Evolutionary conservation across 75 land plant genomes (phyloP).

Genomic region (Isoetes taiwanensis): DNA sequence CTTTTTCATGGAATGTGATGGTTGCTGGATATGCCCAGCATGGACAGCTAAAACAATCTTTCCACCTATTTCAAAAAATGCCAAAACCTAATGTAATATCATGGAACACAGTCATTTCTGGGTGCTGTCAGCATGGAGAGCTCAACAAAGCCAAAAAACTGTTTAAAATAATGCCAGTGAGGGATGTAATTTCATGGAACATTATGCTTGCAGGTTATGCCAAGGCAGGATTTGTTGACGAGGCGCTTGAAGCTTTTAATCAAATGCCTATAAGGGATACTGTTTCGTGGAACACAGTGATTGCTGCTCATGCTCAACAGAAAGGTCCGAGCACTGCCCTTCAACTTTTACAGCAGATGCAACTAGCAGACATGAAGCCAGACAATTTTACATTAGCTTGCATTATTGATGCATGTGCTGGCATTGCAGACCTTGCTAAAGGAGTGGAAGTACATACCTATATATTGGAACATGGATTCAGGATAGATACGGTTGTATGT

Average conservation of each 20-base stretch:
- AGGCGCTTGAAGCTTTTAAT: conserved; percentile 1
- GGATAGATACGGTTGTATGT: background rate
- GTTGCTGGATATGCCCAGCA: too few species aligned
- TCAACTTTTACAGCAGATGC: conserved; percentile 7
- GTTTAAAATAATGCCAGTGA: background rate
- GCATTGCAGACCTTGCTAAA: background rate
- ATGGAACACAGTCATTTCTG: background rate
- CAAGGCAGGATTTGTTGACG: background rate
- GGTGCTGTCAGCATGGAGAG: background rate
- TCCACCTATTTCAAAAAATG: too few species aligned
- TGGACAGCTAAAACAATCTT: too few species aligned
- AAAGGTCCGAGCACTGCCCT: background rate
- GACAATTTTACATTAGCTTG: background rate
- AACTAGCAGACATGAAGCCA: background rate
- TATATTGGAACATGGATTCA: background rate
- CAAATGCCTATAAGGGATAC: conserved; percentile 6
- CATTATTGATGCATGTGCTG: background rate
- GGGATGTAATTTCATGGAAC: background rate
- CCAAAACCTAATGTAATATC: background rate
- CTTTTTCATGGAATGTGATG: too few species aligned
- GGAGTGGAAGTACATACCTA: conserved; percentile 9
- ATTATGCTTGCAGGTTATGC: background rate
- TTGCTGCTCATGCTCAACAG: conserved; percentile 4
- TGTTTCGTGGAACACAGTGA: conserved; percentile 12
- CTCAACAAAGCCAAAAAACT: background rate